Conservation (phyloP, 2,329 filamentous ascomycete species). For the Diplodia sapinea region DNA sequence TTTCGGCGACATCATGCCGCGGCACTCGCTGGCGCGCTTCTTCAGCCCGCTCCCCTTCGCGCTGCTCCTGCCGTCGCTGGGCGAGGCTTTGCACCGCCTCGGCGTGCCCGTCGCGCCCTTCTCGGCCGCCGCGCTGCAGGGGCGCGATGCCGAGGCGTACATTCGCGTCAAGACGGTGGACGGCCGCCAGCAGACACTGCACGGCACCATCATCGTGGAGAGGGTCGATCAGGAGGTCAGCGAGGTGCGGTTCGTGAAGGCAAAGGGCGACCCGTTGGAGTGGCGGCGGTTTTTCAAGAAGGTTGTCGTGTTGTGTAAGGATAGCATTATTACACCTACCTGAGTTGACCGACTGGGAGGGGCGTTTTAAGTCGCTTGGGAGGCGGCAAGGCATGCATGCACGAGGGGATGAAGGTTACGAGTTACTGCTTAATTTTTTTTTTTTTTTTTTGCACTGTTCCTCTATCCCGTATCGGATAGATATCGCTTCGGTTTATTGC, state of each 20-base stretch:
- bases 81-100: constrained; percentile 81
- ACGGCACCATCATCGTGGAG: constrained; percentile 77
- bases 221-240: constrained; percentile 69
- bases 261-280: constrained; percentile 93
- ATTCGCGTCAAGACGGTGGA: constrained; percentile 79
- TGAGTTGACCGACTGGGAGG: not conserved
- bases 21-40: constrained; percentile 87
- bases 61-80: constrained; percentile 78
- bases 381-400: not conserved
- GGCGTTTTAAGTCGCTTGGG: no score
- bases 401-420: not conserved
- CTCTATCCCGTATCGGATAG: not conserved
- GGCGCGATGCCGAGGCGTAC: constrained; percentile 59
- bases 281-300: constrained; percentile 98
- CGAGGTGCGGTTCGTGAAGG: constrained; percentile 90
- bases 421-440: not conserved
- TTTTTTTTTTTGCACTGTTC: not conserved
- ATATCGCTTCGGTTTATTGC: not conserved
- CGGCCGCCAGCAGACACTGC: constrained; percentile 71
- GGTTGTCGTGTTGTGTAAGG: constrained; percentile 84
- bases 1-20: constrained; percentile 90
- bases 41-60: constrained; percentile 79
- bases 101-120: constrained; percentile 72
- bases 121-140: constrained; percentile 42
- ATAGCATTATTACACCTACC: constrained; percentile 66